Evolutionary conservation across 2,329 filamentous ascomycete genomes (phyloP), one percentile per base, ranked within the genome.

Genomic region (Aspergillus oerlinghausenensis): DNA sequence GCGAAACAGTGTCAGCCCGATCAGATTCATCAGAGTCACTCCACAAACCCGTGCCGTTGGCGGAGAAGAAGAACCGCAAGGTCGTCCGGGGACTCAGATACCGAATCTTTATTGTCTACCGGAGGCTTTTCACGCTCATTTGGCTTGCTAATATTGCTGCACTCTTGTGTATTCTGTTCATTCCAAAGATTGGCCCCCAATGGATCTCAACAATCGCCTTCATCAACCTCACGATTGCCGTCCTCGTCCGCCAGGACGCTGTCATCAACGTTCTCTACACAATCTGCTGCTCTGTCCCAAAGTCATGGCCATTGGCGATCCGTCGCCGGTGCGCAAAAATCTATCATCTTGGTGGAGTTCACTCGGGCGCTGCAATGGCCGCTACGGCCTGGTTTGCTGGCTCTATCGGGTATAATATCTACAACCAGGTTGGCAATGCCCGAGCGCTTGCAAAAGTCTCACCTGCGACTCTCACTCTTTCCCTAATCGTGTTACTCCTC

Each of bases 41-140:
- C 32, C 47, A 10, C 21, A 51, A 58, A 32, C 53, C 53, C 4
- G 3, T 28, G 23, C 53, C 54, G 19, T 19, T 56, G 17, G 43
- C 54, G 3, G 56, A 55, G n/a, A 58, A 58, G 28, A 48, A 28
- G 14, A 21, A 49, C 6, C 9, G 8, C 19, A 55, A 53, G n/a
- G 28, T 10, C 8, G 32, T 51, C 23, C 57, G 58, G 19, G 58
- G 57, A 71, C 4, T 68, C 72, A 56, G 72, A 77, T 51, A 75
- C 73, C 52, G 29, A 67, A 54, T 83, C 55, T 75, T 84, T 63
- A 81, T 80, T 53, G 74, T 80, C 26, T 86, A 86, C 63, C 78
- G 83, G 23, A 77, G 80, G 4, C 77, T 86, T 8, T 85, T 86
- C 69, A 79, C 80, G 45, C 51, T 84, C 9, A 73, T 83, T 29